These are phyloP conservation scores for Russula vinacea DNA, from an alignment of 768 basidiomycete species.

Conservation along the genomic window DNA sequence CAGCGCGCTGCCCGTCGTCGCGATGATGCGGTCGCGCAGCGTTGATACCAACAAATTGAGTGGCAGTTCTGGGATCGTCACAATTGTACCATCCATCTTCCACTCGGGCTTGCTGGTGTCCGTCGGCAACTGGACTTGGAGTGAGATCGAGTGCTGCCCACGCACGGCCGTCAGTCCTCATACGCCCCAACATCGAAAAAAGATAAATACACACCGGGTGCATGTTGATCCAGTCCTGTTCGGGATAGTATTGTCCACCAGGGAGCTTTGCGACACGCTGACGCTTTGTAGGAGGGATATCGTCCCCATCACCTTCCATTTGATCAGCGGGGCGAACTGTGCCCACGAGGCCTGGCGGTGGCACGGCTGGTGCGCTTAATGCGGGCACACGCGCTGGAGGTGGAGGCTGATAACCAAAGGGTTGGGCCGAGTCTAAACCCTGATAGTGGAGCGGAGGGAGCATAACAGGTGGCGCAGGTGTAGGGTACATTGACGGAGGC, in stretches of 20 bases:
- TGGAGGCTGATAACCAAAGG: slow-evolving; percentile 76
- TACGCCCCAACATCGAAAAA: slow-evolving; percentile 7
- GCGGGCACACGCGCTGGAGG: slow-evolving; percentile 35
- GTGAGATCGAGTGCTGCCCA: slow-evolving; percentile 74
- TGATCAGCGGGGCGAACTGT: slow-evolving; percentile 78
- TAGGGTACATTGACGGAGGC: slow-evolving; percentile 69
- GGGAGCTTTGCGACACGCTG: slow-evolving; percentile 83
- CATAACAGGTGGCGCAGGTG: slow-evolving; percentile 62
- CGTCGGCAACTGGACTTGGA: slow-evolving; percentile 78
- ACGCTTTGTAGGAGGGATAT: slow-evolving; percentile 79
- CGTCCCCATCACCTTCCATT: slow-evolving; percentile 65
- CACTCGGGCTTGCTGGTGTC: slow-evolving; percentile 86
- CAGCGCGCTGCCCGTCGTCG: slow-evolving; percentile 72
- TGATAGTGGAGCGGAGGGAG: slow-evolving; percentile 83
- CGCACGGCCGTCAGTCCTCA: background rate
- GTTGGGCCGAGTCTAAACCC: slow-evolving; percentile 69
- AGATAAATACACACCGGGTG: slow-evolving; percentile 60
- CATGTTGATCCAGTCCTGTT: slow-evolving; percentile 85
- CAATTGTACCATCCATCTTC: slow-evolving; percentile 80
- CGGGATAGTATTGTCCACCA: slow-evolving; percentile 79
- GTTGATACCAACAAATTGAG: slow-evolving; percentile 83
- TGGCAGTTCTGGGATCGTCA: slow-evolving; percentile 79
- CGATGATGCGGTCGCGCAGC: slow-evolving; percentile 83
- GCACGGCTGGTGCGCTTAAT: slow-evolving; percentile 60
- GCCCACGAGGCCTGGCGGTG: slow-evolving; percentile 53